Evolutionary conservation across 176 grass and related monocot genomes (phyloP), one percentile per base, ranked within the genome.

Genomic region (Elaeis guineensis): DNA sequence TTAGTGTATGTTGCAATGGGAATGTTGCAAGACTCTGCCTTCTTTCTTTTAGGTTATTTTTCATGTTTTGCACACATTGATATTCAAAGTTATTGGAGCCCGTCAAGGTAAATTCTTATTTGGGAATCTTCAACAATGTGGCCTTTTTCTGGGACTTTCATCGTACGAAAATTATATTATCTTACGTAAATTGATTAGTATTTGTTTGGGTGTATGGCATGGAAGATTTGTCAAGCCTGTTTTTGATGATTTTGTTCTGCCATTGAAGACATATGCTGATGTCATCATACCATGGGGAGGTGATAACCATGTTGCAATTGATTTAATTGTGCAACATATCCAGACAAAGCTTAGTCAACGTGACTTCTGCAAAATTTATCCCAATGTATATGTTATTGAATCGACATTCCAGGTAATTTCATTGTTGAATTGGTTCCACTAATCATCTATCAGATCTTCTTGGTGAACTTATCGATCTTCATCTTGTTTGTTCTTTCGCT

Each of bases 251-350:
- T 67, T 67, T 52, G 52, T 67, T 54, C 65, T 67, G n/a, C 52
- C 65, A 56, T 54, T 52, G 16, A 67, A 67, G 26, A 67, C 55
- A 28, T 67, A 67, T 55, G 52, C 65, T 21, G 65, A 67, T 35
- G 28, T 67, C 51, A 67, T 67, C n/a, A 67, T 67, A 15, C 52
- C 65, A 11, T 25, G 26, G 16, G 65, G 65, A 19, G 65, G 65
- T 54, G 65, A 67, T 20, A 67, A 67, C 19, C 52, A 55, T 67
- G 65, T 67, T 16, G 65, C 65, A 16, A 55, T 67, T 19, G 20
- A 67, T 26, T 32, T 67, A 17, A 67, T 67, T 55, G 65, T 67
- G 26, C 65, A 67, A 55, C 65, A 67, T 67, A 67, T 67, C 52
- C 52, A 25, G 19, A 55, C 65, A 54, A 67, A 67, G 26, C 65